Base-by-base conservation (phyloP, 768 basidiomycete genomes). In the Phylloporus arenicola region DNA sequence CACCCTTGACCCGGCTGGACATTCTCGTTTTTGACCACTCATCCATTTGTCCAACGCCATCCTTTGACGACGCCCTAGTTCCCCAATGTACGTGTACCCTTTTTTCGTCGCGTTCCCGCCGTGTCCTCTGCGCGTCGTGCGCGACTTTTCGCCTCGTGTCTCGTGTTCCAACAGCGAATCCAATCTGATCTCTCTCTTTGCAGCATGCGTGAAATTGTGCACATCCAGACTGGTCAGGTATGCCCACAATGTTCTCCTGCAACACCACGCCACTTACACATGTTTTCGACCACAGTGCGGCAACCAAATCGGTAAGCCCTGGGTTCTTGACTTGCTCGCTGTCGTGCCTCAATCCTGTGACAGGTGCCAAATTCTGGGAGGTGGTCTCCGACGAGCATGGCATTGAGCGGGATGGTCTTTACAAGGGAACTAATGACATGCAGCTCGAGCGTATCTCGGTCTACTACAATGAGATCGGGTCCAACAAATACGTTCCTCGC, bases 161-260 rank as follows among this genome's bases (percentile, higher is more conserved):
- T 31, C 12, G 30, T 31, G 13, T 31, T 43, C 12, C 43, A 48
- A 45, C 27, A 5, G 4, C 45, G 46, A 47, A 35, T 44, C 53
- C 48, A 49, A 52, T 47, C 68, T 66, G 61, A 56, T 65, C 64
- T 47, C 53, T 47, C 37, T 53, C 56, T 61, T 66, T 63, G 39
- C 61, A 92, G 89, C 79, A 92, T 92, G 90, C 90, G 94, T 79
- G 94, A 98, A 85, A 97, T 98, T 75, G 94, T 98, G 70, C 95
- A 98, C 76, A 84, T 98, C 67, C 95, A 98, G 73, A 97, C 95
- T 57, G 95, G 95, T 76, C 95, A 96, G 83, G 92, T 92, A 64
- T 61, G 76, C 68, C 45, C 44, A 31, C 39, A 31, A 27, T 30
- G 43, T 54, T 48, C 31, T 30, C 13, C 22, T 34, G 29, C 34